Base-by-base conservation (phyloP, 768 basidiomycete species). In the Podaxis carcinomalis region DNA sequence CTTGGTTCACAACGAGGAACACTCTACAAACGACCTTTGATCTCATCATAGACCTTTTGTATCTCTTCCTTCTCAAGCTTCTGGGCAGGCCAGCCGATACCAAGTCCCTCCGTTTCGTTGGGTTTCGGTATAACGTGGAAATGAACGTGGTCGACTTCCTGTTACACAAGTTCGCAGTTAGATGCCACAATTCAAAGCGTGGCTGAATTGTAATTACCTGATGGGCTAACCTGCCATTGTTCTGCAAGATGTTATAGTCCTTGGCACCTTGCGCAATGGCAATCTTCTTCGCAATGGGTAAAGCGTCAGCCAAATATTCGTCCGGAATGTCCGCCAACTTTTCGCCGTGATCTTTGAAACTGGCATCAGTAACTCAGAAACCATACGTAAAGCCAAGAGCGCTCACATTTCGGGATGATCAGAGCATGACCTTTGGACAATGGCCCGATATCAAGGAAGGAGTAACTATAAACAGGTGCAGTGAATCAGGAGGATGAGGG, bases 121-220 rank as follows among this genome's bases (percentile, higher is more conserved):
- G 91, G 93, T 71, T 97, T 98, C 2, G 95, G 95, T 63, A 98
- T 95, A 66, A 98, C 81, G 68, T 98, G 94, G 76, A 94, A 94
- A 72, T 96, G 93, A 13, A 94, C 93, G 67, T 96, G 94, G 57
- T 87, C 83, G 27, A 96, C 93, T 55, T 83, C 77, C 86, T 88
- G 64, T 32, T 23, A 16, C 46, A 37, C 11, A 7, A 11, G n/a
- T 40, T 14, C 10, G 19, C 25, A 19, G 19, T 13, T 44, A 27
- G 54, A 52, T 32, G n/a, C 27, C 35, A 53, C 6, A 7, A 14
- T 47, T 6, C 14, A 36, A 19, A 52, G 39, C 60, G 14, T 58
- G 52, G 42, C 39, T 21, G 61, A 37, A 42, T 13, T 27, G 35
- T 13, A 3, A 19, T 42, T 56, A 82, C 83, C 75, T 85, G 86